Conservation (phyloP, 83 land plant genomes). For the Picea abies region DNA sequence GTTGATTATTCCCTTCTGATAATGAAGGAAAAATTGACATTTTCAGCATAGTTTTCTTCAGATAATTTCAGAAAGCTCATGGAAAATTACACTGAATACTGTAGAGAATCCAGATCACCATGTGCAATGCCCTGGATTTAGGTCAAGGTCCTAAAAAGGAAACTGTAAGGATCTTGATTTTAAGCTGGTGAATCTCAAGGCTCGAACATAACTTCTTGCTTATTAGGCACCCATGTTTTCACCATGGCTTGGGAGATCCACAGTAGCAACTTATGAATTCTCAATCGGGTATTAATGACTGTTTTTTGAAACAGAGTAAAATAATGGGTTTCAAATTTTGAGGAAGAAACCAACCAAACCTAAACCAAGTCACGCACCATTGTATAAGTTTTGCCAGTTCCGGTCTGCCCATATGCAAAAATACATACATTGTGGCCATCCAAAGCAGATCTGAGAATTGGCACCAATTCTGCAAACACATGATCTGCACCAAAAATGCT, state of each 20-base stretch:
- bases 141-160: not conserved
- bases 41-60: not conserved
- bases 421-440: conserved; percentile 89
- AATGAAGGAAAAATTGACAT: not conserved
- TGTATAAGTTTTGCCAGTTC: conserved; percentile 88
- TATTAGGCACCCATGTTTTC: too few relatives aligned
- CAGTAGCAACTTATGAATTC: too few relatives aligned
- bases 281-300: too few relatives aligned
- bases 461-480: conserved; percentile 71
- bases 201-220: too few relatives aligned
- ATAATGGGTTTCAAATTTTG: not conserved
- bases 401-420: conserved; percentile 86
- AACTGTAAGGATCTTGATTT: conserved; percentile 22
- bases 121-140: not conserved
- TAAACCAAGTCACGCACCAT: conserved; percentile 50
- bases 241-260: too few relatives aligned
- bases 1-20: not conserved
- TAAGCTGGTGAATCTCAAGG: too few relatives aligned
- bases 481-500: conserved; percentile 51
- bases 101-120: not conserved
- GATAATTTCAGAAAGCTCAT: too few relatives aligned
- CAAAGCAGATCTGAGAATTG: conserved; percentile 75
- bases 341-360: not conserved
- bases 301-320: too few relatives aligned
- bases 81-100: not conserved